phyloP scores from a whole-genome alignment of 192 early-diverging fungal genomes.

The Gorgonomyces haynaldii region DNA sequence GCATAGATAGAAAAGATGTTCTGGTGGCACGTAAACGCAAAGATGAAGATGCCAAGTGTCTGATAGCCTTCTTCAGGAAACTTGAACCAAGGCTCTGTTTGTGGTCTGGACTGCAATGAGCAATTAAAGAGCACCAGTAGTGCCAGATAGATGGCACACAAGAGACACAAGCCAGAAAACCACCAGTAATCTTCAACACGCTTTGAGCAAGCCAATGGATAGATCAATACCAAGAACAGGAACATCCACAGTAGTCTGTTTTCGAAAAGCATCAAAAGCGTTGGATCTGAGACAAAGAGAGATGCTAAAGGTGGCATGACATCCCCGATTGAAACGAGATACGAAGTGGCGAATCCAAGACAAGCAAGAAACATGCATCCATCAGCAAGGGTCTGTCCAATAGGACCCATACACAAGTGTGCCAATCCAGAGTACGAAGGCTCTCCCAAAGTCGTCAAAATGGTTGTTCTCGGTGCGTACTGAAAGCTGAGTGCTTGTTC shows the following conservation, averaged over 20 bases:
- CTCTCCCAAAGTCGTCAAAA: constrained; percentile 36
- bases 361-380: constrained; percentile 75
- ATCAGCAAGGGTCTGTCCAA: constrained; percentile 61
- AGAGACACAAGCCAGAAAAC: constrained; percentile 61
- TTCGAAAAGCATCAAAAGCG: background rate
- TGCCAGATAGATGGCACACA: constrained; percentile 63
- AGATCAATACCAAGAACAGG: constrained; percentile 52
- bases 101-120: too few species aligned
- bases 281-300: constrained; percentile 5
- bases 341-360: constrained; percentile 77
- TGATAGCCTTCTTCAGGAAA: constrained; percentile 32
- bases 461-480: constrained; percentile 4
- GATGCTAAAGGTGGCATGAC: constrained; percentile 41
- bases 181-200: constrained; percentile 71
- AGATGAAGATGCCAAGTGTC: constrained; percentile 57
- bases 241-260: constrained; percentile 56
- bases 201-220: constrained; percentile 61
- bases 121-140: constrained; percentile 29
- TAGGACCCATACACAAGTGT: constrained; percentile 54
- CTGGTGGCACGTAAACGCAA: constrained; percentile 93
- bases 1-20: constrained; percentile 37
- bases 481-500: constrained; percentile 6
- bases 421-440: constrained; percentile 30
- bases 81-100: constrained; percentile 22
- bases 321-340: constrained; percentile 79